Evolutionary conservation across 192 early-diverging fungal species (phyloP).

Genomic region (Geosiphon pyriformis): DNA sequence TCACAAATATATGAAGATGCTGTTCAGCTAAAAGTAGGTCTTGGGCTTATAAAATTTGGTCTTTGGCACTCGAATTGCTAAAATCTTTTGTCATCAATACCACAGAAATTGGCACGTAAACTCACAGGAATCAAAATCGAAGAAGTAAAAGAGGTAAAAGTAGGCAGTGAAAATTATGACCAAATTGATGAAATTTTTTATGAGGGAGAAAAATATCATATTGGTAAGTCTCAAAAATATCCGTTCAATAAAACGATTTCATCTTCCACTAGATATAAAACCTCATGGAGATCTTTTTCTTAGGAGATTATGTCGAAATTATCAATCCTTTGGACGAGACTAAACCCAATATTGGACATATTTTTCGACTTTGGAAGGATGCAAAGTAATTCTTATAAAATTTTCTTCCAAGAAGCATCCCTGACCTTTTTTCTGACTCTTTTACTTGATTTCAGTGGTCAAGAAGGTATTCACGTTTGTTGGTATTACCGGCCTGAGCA

Average conservation of each 20-base stretch:
- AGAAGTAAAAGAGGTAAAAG: not conserved
- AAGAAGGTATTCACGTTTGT: conserved; percentile 41
- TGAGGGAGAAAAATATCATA: conserved; percentile 18
- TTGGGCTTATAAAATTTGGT: not conserved
- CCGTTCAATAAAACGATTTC: too few relatives aligned
- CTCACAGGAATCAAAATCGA: conserved; percentile 11
- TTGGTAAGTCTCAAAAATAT: too few relatives aligned
- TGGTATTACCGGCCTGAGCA: conserved; percentile 68
- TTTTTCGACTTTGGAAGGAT: conserved; percentile 47
- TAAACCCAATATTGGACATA: conserved; percentile 60
- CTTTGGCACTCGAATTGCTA: not conserved
- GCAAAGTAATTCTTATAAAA: conserved; percentile 27
- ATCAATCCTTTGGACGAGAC: conserved; percentile 46
- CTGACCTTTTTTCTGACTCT: conserved; percentile 13
- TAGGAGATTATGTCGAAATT: conserved; percentile 64
- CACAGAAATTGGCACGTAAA: conserved; percentile 5
- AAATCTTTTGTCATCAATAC: not conserved
- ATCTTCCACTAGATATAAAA: too few relatives aligned
- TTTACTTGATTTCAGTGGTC: conserved; percentile 21
- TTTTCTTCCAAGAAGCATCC: too few relatives aligned
- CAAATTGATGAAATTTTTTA: conserved; percentile 3
- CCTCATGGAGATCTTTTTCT: too few relatives aligned
- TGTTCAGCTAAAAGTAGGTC: conserved; percentile 44
- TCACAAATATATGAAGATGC: conserved; percentile 84
- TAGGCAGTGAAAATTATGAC: not conserved